A percentile compares a stretch with the other conserved stretches of the same genome.
phyloP scores from a whole-genome alignment of 2,329 filamentous ascomycete species.

The Neonectria punicea region DNA sequence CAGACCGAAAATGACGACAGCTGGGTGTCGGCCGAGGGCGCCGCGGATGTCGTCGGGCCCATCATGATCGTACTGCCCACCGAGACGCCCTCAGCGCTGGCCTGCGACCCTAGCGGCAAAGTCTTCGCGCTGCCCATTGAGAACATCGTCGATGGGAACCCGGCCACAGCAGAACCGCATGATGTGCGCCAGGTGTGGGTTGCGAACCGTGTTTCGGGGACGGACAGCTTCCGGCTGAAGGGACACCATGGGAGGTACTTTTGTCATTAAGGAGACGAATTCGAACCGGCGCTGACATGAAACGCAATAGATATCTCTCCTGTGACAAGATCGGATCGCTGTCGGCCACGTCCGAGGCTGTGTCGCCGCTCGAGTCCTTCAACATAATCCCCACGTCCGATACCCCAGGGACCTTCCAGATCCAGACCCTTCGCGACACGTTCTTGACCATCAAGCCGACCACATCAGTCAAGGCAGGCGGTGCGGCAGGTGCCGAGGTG shows the following conservation, averaged over 20 bases:
- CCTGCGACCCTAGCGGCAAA: slow-evolving; percentile 86
- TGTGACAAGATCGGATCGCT: slow-evolving; percentile 87
- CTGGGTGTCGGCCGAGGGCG: slow-evolving; percentile 87
- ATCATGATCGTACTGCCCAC: slow-evolving; percentile 85
- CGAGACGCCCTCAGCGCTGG: slow-evolving; percentile 76
- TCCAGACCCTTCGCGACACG: slow-evolving; percentile 78
- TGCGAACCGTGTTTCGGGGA: slow-evolving; percentile 83
- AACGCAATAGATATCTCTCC: slow-evolving; percentile 76
- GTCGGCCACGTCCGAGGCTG: slow-evolving; percentile 80
- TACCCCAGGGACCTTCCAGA: slow-evolving; percentile 75
- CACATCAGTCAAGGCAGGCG: slow-evolving; percentile 56
- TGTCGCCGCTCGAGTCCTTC: slow-evolving; percentile 87
- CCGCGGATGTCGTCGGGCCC: slow-evolving; percentile 82
- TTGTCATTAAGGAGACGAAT: no score
- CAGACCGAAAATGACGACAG: slow-evolving; percentile 75
- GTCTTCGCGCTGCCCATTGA: slow-evolving; percentile 85
- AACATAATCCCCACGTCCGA: slow-evolving; percentile 71
- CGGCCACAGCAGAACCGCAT: slow-evolving; percentile 89
- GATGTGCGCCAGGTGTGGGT: slow-evolving; percentile 97
- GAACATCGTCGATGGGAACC: slow-evolving; percentile 87
- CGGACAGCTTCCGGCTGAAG: slow-evolving; percentile 86
- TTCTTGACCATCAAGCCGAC: slow-evolving; percentile 73
- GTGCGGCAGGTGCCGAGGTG: slow-evolving; percentile 66
- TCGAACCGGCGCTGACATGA: slow-evolving; percentile 22
- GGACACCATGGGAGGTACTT: slow-evolving; percentile 84